phyloP scores from a whole-genome alignment of 2,329 filamentous ascomycete genomes.

The Colletotrichum falcatum region DNA sequence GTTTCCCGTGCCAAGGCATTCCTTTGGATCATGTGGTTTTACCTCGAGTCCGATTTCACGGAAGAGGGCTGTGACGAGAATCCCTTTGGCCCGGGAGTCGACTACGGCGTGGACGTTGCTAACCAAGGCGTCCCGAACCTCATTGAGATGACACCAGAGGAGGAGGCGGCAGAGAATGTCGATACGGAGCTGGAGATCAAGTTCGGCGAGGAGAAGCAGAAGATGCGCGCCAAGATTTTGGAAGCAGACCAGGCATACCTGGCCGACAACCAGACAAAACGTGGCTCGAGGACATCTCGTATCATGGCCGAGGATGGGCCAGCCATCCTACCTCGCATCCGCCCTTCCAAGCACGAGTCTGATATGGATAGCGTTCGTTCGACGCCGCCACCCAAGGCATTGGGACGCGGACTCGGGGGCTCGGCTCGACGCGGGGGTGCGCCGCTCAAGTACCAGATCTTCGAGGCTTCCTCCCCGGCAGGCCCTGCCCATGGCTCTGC shows the following conservation, averaged over 20 bases:
- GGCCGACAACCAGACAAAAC: slow-evolving; percentile 70
- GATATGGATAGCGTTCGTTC: slow-evolving; percentile 60
- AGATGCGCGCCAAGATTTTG: slow-evolving; percentile 79
- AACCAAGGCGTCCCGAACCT: slow-evolving; percentile 79
- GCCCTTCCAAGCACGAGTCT: slow-evolving; percentile 70
- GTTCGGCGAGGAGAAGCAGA: slow-evolving; percentile 80
- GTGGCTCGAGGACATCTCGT: slow-evolving; percentile 58
- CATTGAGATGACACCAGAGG: slow-evolving; percentile 72
- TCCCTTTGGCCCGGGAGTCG: slow-evolving; percentile 82
- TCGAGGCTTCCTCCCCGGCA: slow-evolving; percentile 71
- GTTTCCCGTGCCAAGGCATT: slow-evolving; percentile 87
- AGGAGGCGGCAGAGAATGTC: slow-evolving; percentile 78
- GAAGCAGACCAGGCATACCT: slow-evolving; percentile 80
- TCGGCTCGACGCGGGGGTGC: slow-evolving; percentile 55
- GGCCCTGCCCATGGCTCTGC: slow-evolving; percentile 63
- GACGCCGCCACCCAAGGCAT: slow-evolving; percentile 54
- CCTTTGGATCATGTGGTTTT: slow-evolving; percentile 99
- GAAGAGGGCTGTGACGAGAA: slow-evolving; percentile 89
- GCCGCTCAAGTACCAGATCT: slow-evolving; percentile 69
- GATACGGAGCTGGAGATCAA: slow-evolving; percentile 77
- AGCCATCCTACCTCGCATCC: slow-evolving; percentile 71
- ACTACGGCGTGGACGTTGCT: slow-evolving; percentile 72
- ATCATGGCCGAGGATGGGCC: slow-evolving; percentile 64
- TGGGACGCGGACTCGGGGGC: slow-evolving; percentile 45
- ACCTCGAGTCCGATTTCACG: slow-evolving; percentile 94